Evolutionary conservation across 371 early-diverging fungal genomes (phyloP).

Genomic region (Rhizopus stolonifer): DNA sequence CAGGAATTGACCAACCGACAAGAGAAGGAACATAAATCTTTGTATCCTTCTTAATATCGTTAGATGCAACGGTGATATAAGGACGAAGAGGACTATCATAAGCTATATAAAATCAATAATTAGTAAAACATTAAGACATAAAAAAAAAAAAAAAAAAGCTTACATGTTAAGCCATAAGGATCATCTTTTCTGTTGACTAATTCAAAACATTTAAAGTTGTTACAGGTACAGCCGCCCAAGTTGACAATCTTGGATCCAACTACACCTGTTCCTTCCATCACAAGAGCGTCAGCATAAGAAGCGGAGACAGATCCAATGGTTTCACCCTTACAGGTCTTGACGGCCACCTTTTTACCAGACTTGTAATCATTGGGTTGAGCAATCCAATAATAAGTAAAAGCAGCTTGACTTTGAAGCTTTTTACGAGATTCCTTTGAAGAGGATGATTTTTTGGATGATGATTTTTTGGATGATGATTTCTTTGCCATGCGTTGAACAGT

Average conservation of each 20-base stretch:
- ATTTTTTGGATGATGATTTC: slow-evolving; percentile 7
- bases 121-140: not conserved
- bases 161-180: slow-evolving; percentile 50
- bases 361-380: slow-evolving; percentile 39
- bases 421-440: slow-evolving; percentile 26
- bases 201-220: slow-evolving; percentile 48
- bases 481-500: slow-evolving; percentile 8
- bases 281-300: slow-evolving; percentile 47
- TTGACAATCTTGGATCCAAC: slow-evolving; percentile 49
- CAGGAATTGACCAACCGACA: slow-evolving; percentile 47
- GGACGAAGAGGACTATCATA: slow-evolving; percentile 47
- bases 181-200: slow-evolving; percentile 35
- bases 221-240: slow-evolving; percentile 49
- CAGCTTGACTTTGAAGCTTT: slow-evolving; percentile 36
- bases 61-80: slow-evolving; percentile 43
- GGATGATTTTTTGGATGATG: too few relatives aligned
- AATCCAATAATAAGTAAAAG: slow-evolving; percentile 55
- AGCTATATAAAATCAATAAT: slow-evolving; percentile 11
- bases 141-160: slow-evolving; percentile 1
- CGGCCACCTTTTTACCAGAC: slow-evolving; percentile 32
- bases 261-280: slow-evolving; percentile 54
- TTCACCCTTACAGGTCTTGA: slow-evolving; percentile 48
- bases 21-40: slow-evolving; percentile 51
- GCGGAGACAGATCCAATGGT: slow-evolving; percentile 42
- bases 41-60: slow-evolving; percentile 46